Conservation (phyloP, 768 basidiomycete genomes). For the Termitomyces sp. region DNA sequence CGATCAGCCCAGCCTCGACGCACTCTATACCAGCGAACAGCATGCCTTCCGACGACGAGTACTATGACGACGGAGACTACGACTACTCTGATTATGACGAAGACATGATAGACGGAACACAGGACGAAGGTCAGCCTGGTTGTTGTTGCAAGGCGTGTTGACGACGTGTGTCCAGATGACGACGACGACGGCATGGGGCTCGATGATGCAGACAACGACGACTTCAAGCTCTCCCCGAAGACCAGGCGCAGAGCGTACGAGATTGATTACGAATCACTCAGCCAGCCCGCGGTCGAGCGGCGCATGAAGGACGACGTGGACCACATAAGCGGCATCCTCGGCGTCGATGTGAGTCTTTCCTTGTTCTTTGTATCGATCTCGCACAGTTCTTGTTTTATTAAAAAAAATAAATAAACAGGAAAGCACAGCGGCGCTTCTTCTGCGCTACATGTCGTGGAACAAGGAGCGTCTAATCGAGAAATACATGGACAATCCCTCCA, state of each 20-base stretch:
- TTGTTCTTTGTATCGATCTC: not conserved
- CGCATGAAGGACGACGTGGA: conserved; percentile 77
- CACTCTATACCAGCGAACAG: not conserved
- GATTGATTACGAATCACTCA: conserved; percentile 77
- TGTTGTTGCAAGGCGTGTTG: conserved; percentile 4
- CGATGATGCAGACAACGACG: conserved; percentile 53
- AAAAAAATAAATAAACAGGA: conserved; percentile 21
- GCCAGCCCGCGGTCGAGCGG: conserved; percentile 67
- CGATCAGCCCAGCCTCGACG: not conserved
- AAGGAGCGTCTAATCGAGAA: conserved; percentile 93
- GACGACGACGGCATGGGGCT: conserved; percentile 65
- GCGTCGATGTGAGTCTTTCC: conserved; percentile 69
- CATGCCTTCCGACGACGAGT: conserved; percentile 63
- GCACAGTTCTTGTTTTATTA: not conserved
- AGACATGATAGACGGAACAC: conserved; percentile 63
- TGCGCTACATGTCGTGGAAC: conserved; percentile 90
- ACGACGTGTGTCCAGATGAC: conserved; percentile 2
- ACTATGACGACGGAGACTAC: conserved; percentile 66
- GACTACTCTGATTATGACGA: conserved; percentile 62
- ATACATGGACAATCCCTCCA: conserved; percentile 89
- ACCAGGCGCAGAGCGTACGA: conserved; percentile 71
- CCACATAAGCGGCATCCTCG: conserved; percentile 84
- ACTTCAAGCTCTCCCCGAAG: conserved; percentile 54
- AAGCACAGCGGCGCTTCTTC: conserved; percentile 67
- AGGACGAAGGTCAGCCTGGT: conserved; percentile 48